phyloP scores from a whole-genome alignment of 1,284 basidiomycete species.

The Polyporus tsugae region DNA sequence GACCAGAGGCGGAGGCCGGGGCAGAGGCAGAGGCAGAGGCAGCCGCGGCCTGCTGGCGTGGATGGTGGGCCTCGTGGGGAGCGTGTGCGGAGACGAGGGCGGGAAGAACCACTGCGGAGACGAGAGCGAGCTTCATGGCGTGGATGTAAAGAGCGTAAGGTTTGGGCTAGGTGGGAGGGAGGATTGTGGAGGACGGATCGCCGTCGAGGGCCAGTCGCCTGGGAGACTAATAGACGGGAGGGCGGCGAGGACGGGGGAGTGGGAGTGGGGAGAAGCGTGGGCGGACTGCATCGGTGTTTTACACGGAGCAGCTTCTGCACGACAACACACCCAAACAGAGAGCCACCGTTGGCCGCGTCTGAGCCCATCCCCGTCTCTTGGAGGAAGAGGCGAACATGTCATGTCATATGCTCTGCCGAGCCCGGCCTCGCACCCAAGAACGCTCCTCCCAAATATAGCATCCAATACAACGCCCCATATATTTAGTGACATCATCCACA shows the following conservation, averaged over 20 bases:
- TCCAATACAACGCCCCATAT: constrained; percentile 29
- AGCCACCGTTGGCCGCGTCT: constrained; percentile 8
- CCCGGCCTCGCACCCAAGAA: neutral
- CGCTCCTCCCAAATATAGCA: constrained; percentile 24
- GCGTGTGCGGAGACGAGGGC: constrained; percentile 42
- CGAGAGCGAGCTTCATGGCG: constrained; percentile 47
- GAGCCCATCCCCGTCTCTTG: neutral
- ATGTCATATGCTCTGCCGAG: constrained; percentile 5
- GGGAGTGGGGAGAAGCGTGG: constrained; percentile 12
- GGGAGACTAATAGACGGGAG: constrained; percentile 10
- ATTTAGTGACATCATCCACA: constrained; percentile 24
- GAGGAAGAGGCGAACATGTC: constrained; percentile 2
- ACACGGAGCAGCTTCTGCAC: neutral
- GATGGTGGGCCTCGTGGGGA: constrained; percentile 35
- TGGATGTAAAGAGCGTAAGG: constrained; percentile 34
- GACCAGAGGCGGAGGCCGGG: constrained; percentile 17
- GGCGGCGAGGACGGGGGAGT: neutral
- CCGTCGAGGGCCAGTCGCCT: constrained; percentile 27
- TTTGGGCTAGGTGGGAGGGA: constrained; percentile 11
- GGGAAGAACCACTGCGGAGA: constrained; percentile 45
- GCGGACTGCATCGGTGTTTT: neutral
- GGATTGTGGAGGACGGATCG: constrained; percentile 9
- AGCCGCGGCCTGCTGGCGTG: constrained; percentile 43
- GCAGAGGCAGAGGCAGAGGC: constrained; percentile 30
- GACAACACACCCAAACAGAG: constrained; percentile 19